Evolutionary conservation across 2,329 filamentous ascomycete species (phyloP).

Genomic region (Orbilia brochopaga): DNA sequence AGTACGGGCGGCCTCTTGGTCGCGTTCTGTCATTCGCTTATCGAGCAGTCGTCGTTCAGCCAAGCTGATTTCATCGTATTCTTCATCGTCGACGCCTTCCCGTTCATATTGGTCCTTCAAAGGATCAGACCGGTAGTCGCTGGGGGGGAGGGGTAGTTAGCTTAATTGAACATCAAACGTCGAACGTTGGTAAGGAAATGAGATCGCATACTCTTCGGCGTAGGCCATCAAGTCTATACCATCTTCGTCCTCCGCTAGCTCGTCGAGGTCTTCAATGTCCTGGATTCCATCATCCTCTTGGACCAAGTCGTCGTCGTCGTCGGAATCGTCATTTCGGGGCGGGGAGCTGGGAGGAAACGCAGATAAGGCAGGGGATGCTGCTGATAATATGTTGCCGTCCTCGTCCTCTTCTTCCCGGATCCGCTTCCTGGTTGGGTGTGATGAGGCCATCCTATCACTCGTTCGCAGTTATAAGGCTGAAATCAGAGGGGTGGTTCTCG

Average conservation of each 20-base stretch:
- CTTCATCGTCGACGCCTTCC: conserved; percentile 74
- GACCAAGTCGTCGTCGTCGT: conserved; percentile 50
- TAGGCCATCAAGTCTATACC: conserved; percentile 73
- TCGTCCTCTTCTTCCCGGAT: conserved; percentile 34
- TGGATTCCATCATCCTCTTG: conserved; percentile 61
- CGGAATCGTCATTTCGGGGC: conserved; percentile 53
- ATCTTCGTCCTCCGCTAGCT: conserved; percentile 66
- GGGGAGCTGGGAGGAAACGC: conserved; percentile 56
- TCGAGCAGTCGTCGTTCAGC: conserved; percentile 74
- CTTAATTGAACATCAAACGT: conserved; percentile 57
- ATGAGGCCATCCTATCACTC: conserved; percentile 9
- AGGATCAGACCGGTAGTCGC: conserved; percentile 73
- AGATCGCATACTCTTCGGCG: conserved; percentile 70
- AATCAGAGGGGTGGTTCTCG: neutral
- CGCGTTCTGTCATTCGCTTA: conserved; percentile 73
- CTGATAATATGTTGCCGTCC: conserved; percentile 16
- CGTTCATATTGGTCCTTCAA: conserved; percentile 74
- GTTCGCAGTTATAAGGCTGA: neutral
- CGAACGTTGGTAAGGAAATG: conserved; percentile 61
- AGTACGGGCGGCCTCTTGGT: conserved; percentile 72
- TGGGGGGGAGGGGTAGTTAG: conserved; percentile 68
- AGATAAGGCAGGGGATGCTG: conserved; percentile 55
- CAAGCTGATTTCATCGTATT: conserved; percentile 73
- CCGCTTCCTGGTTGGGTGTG: conserved; percentile 16
- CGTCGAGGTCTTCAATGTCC: conserved; percentile 70